A percentile compares a stretch with the other conserved stretches of the same genome.
Evolutionary conservation across 2,329 filamentous ascomycete species (phyloP).

Genomic region (Trichoderma sp.): DNA sequence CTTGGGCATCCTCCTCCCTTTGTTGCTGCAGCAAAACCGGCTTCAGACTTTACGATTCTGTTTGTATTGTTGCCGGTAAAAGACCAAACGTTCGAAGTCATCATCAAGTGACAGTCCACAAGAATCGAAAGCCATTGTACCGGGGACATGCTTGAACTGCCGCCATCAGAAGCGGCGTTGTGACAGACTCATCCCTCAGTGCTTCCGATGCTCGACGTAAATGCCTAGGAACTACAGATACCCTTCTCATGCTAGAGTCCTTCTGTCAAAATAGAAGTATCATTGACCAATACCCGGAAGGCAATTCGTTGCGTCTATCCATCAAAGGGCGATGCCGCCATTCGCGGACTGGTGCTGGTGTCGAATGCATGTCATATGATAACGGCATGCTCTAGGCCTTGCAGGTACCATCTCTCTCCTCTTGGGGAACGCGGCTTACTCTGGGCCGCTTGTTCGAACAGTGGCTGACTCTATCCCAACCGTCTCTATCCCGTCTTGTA

Average conservation of each 20-base stretch:
- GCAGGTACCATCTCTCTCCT: conserved; percentile 6
- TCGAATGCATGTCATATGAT: background rate
- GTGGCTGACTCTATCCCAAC: background rate
- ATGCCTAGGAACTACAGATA: background rate
- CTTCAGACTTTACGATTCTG: background rate
- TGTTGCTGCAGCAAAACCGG: background rate
- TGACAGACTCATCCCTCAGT: conserved; percentile 15
- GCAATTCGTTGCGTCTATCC: conserved; percentile 16
- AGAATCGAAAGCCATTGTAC: background rate
- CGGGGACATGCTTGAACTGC: conserved; percentile 14
- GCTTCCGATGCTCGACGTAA: conserved; percentile 11
- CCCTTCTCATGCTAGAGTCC: background rate
- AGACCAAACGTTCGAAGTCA: background rate
- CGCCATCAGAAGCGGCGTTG: conserved; percentile 13
- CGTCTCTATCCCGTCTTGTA: background rate
- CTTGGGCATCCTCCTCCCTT: background rate
- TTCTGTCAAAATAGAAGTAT: no score
- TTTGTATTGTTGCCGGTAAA: background rate
- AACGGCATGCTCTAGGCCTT: background rate
- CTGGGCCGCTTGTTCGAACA: conserved; percentile 12
- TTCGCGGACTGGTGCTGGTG: background rate
- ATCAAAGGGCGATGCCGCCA: background rate
- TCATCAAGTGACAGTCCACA: background rate
- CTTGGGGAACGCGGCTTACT: conserved; percentile 9
- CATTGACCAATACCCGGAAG: background rate